A percentile compares a stretch with the other conserved stretches of the same genome.
These are phyloP conservation scores for Chernovozyma aurita DNA, from an alignment of 1,139 yeast genomes.

Conservation along the genomic window DNA sequence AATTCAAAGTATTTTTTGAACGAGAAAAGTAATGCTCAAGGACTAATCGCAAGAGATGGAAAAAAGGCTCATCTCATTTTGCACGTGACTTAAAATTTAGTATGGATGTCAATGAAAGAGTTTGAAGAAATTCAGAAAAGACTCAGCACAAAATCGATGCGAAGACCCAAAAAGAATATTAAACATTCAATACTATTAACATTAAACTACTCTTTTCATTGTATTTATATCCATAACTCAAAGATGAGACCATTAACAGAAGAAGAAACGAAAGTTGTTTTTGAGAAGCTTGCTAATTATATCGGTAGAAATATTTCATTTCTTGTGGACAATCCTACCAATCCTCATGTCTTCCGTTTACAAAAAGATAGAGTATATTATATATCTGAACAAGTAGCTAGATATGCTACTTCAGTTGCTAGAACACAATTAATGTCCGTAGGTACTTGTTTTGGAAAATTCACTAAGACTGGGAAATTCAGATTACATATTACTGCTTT, in stretches of 20 bases:
- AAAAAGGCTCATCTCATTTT: slow-evolving; percentile 11
- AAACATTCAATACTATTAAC: too few relatives aligned
- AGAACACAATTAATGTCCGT: slow-evolving; percentile 87
- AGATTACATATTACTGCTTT: slow-evolving; percentile 91
- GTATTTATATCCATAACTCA: too few relatives aligned
- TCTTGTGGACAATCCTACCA: slow-evolving; percentile 81
- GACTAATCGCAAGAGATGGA: neutral
- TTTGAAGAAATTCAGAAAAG: too few relatives aligned
- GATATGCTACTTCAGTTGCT: slow-evolving; percentile 84
- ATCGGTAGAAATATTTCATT: slow-evolving; percentile 91
- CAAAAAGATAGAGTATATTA: slow-evolving; percentile 97
- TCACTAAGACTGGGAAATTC: slow-evolving; percentile 96
- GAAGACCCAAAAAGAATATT: too few relatives aligned
- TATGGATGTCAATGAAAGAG: too few relatives aligned
- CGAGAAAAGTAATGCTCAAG: neutral
- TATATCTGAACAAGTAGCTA: slow-evolving; percentile 78
- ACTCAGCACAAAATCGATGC: too few relatives aligned
- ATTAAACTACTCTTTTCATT: too few relatives aligned
- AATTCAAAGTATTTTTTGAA: too few relatives aligned
- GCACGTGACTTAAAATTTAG: slow-evolving; percentile 9
- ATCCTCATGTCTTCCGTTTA: slow-evolving; percentile 90
- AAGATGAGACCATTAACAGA: slow-evolving; percentile 92
- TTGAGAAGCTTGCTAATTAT: slow-evolving; percentile 93
- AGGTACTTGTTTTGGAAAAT: slow-evolving; percentile 92
- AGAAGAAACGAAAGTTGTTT: slow-evolving; percentile 93